Conservation (phyloP, 2,329 filamentous ascomycete species). For the Cryphonectria naterciae region DNA sequence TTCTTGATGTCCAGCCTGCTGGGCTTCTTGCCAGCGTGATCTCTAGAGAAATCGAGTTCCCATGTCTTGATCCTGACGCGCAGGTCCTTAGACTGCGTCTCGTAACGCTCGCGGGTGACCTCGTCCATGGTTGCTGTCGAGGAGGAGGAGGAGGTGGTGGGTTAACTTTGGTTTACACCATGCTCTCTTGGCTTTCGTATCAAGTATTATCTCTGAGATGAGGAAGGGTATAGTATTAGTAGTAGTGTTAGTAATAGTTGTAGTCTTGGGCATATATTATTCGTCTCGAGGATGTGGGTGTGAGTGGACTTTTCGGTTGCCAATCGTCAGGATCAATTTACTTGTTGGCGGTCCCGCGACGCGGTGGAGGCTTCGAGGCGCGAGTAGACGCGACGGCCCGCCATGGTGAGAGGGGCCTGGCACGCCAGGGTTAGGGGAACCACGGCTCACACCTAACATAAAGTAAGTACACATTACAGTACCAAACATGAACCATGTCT, state of each 20-base stretch:
- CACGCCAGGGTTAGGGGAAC: background rate
- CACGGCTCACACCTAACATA: background rate
- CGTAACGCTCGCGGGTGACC: conserved; percentile 48
- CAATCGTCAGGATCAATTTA: background rate
- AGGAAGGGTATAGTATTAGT: background rate
- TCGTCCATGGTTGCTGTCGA: conserved; percentile 50
- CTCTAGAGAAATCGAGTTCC: conserved; percentile 69
- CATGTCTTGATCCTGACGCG: conserved; percentile 74
- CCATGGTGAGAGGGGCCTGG: background rate
- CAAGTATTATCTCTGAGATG: background rate
- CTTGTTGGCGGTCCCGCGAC: background rate
- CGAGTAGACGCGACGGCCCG: background rate
- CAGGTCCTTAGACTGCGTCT: conserved; percentile 57
- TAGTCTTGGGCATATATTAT: background rate
- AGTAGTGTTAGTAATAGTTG: background rate
- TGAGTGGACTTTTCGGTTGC: background rate
- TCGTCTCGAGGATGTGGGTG: background rate
- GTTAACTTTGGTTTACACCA: conserved; percentile 17
- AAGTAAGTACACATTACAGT: no score
- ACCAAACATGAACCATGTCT: background rate
- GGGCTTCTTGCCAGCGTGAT: conserved; percentile 70
- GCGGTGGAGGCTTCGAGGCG: background rate
- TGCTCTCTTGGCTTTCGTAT: background rate
- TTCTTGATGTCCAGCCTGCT: conserved; percentile 76
- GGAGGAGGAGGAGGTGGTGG: no score